Base-by-base conservation (phyloP, 768 basidiomycete species). In the Suillus weaverae region DNA sequence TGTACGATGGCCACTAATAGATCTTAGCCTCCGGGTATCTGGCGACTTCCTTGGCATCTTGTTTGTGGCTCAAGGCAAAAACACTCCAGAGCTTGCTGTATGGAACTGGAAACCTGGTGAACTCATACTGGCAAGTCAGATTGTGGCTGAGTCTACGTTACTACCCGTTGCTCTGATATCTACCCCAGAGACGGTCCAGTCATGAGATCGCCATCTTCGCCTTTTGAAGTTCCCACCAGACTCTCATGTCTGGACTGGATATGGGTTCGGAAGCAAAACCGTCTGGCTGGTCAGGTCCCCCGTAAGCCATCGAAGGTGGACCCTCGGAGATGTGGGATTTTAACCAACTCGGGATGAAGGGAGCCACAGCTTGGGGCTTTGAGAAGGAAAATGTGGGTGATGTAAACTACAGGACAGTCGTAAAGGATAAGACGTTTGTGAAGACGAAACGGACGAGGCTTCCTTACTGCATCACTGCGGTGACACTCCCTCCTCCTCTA, bases 191-290 rank as follows among this genome's bases (percentile, higher is more conserved):
- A n/a, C 13, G 10, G 5, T 22, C 46, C 5, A 48, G 46, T 13
- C 10, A 1, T 13, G 22, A 48, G 0, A 48, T 48, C 0, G 1
- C 46, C 5, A 14, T 22, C 1, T 48, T 48, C 5, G 2, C 11
- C 5, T 48, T 66, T 67, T 84, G 38, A 64, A 65, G 38, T 73
- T 73, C 8, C 73, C 73, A 43, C 80, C 73, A 32, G 76, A 75
- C 46, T 81, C 83, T 14, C 66, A 72, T 32, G 72, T 79, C 30
- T 88, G 86, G 86, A 84, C 85, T 8, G 88, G 86, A 74, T 85
- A 85, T 67, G 81, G 86, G 18, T 80, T 80, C 66, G 87, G 85
- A 26, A 78, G 78, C 33, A 80, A 77, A 64, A 48, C n/a, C n/a
- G n/a, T n/a, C n/a, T n/a, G n/a, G n/a, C n/a, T n/a, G n/a, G n/a